Percentiles rank a stretch among this genome's conserved stretches.
phyloP scores from a whole-genome alignment of 2,329 filamentous ascomycete genomes.

The Trichoderma atroviride region DNA sequence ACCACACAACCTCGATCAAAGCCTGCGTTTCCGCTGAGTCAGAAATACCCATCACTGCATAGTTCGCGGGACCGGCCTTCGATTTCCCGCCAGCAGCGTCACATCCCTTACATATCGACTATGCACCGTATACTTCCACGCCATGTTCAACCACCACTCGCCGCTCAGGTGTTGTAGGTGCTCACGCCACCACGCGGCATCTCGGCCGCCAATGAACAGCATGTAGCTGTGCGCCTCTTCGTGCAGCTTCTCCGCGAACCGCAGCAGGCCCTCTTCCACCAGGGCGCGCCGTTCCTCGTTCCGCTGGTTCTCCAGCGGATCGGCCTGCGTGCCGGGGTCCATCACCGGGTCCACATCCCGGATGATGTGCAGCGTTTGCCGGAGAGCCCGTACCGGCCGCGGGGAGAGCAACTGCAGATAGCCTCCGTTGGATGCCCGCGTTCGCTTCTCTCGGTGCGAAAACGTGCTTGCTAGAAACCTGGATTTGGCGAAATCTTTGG shows the following conservation, averaged over 20 bases:
- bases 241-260: constrained; percentile 32
- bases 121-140: constrained; percentile 34
- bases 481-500: constrained; percentile 35
- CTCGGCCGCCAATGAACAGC: constrained; percentile 34
- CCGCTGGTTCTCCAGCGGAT: constrained; percentile 33
- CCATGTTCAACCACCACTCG: constrained; percentile 36
- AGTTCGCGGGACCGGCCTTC: neutral
- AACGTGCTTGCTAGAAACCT: constrained; percentile 25
- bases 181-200: constrained; percentile 35
- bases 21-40: neutral
- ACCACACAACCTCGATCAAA: neutral
- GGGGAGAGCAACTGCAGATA: constrained; percentile 33
- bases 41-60: neutral
- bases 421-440: constrained; percentile 30
- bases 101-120: constrained; percentile 23
- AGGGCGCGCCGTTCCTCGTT: constrained; percentile 30
- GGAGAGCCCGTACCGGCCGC: constrained; percentile 30
- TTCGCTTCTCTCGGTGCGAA: constrained; percentile 31
- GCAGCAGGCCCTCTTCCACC: constrained; percentile 31
- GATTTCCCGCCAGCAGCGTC: constrained; percentile 12
- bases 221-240: constrained; percentile 33
- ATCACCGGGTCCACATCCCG: constrained; percentile 35
- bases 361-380: constrained; percentile 35
- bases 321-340: constrained; percentile 34
- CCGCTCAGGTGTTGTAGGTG: constrained; percentile 34